Evolutionary conservation across 2,329 filamentous ascomycete genomes (phyloP), one percentile per base, ranked within the genome.

Genomic region (Polychaeton citri): DNA sequence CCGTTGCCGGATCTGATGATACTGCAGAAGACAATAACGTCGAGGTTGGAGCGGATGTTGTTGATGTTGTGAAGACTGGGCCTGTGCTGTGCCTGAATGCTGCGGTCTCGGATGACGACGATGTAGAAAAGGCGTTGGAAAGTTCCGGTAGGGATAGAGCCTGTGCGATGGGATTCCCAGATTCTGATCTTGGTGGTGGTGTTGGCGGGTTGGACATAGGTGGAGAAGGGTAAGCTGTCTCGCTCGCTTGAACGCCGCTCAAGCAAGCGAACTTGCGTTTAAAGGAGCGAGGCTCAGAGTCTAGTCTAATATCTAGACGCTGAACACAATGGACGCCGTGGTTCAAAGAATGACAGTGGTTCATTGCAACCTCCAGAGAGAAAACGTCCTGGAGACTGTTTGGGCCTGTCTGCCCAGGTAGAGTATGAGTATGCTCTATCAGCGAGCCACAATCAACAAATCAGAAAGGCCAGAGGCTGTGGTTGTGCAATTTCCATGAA

Each of bases 191-290:
- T 19, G 24, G 52, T 40, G 51, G 46, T 44, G 64, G 61, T 41
- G 64, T 65, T 38, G 62, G 61, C 47, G 63, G 58, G 55, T 61
- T 62, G 57, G 65, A 68, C 65, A 68, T 68, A 54, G 64, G 64
- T 53, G 64, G 64, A 48, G 63, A 67, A 40, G 62, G 64, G 52
- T 66, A 67, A 21, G 46, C 51, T 50, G 43, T 19, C 34, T 33
- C 30, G 24, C 36, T 17, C 30, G 18, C 21, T 8, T 16, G 10
- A 19, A 19, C 16, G 19, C 17, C 18, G 18, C 35, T 28, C 24
- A 33, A 30, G 31, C 30, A 19, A 12, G 33, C 36, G 2, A 32
- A 36, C 32, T 39, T 41, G 6, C 37, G 37, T 28, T 30, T 39
- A n/a, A 33, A 17, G 12, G 30, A 28, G 24, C 15, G 24, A 28